Base-by-base conservation (phyloP, 768 basidiomycete genomes). In the Agrocybe chaxingu region DNA sequence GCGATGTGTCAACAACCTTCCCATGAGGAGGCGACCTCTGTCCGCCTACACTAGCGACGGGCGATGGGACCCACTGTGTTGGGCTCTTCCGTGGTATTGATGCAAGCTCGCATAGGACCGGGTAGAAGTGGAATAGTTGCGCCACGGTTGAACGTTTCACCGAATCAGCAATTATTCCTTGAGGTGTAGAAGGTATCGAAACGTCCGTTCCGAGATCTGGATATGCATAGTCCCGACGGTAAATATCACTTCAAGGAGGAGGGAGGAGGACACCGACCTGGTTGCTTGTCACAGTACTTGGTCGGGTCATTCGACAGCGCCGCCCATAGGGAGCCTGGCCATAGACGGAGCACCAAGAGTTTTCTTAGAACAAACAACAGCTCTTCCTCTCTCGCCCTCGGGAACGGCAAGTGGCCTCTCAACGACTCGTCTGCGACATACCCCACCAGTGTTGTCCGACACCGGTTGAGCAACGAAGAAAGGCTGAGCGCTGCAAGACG, bases 101-200 rank as follows among this genome's bases (percentile, higher is more conserved):
- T 7, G 80, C 85, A 42, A 96, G 85, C 58, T 92, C 85, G 57
- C 88, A 87, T 3, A 97, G 66, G 2, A 89, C 69, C 0, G 81
- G 71, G 61, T 95, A 95, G 51, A 96, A 85, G 62, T 93, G 85
- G 76, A 96, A 96, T 8, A 98, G 70, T 59, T 96, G 94, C 0
- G 88, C 92, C 11, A 82, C 76, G 0, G 82, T 66, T 1, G 94
- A 94, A 1, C 89, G 81, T 56, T 81, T 82, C 9, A 87, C 80
- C 0, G 87, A 80, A 52, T 92, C 84, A 0, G 84, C 74, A 16
- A 95, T 75, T 3, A 89, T 70, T 9, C 71, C 69, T 9, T 80
- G 69, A 0, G 85, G 79, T 1, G 75, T 66, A 12, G 79, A 61
- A 1, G 72, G 70, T 39, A 66, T 83, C 33, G 63, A 52, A n/a